Evolutionary conservation across 352 stramenopile genomes (phyloP), one percentile per base, ranked within the genome.

Genomic region (Phytopythium kandeliae): DNA sequence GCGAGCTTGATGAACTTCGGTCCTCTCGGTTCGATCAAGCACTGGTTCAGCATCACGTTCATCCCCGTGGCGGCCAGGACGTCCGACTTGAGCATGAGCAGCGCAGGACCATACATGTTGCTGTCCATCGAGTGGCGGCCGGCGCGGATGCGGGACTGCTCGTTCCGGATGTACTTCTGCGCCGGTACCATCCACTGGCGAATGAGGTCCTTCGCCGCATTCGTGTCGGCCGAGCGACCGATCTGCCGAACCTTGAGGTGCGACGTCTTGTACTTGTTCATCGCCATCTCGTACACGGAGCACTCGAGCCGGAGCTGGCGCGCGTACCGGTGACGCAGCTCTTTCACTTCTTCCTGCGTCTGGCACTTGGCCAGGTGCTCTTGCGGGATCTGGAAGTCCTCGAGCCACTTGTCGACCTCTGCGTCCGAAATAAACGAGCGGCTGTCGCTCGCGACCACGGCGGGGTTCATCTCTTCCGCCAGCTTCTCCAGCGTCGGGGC

Each of bases 1-100:
- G 79, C 80, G 19, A 89, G 43, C 52, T 90, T 92, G 55, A 92
- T 86, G 45, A 92, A 92, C 48, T 90, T 90, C 25, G 74, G 74
- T 11, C 78, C 81, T 37, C 79, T 71, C 6, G 71, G 45, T 42
- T 92, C 81, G 42, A 74, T 66, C 13, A 92, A 51, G 36, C 73
- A 84, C 62, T 66, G 71, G 59, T 92, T 90, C 16, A 92, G 37
- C 66, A 89, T 80, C 17, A 79, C 71, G 48, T 85, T 86, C 49
- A 90, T 72, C 25, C 66, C 74, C 10, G 60, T 86, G 0, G 71
- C 72, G 2, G 81, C 74, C 1, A 90, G 51, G 43, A 81, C 69
- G 13, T 89, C 65, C 16, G 69, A 22, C 24, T 74, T 60, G 9
- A 90, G 60, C 43, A 89, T 63, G 48, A 87, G 54, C n/a, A 92